Base-by-base conservation (phyloP, 106 monocot species). In the Allium cepa region DNA sequence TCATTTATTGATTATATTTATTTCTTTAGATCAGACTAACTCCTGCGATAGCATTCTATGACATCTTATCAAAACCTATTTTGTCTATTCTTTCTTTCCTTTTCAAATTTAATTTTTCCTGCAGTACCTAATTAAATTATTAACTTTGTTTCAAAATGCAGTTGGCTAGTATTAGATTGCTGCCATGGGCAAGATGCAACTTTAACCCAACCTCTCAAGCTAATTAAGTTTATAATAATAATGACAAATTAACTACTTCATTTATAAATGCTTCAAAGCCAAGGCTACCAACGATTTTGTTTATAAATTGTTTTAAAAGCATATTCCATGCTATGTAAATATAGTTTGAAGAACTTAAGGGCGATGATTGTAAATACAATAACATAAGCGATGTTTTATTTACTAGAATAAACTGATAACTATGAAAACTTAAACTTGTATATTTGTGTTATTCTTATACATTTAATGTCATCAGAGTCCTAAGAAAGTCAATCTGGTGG, bases 401-500 rank as follows among this genome's bases (percentile, higher is more conserved):
- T 10, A 4, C 9, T 62, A 62, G n/a, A 62, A 45, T 62, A 14
- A 45, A 45, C 12, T 46, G 45, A 62, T 62, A 11, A 9, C n/a
- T 9, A 64, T 49, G 17, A 4, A 8, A 48, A 49, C 47, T 14
- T 64, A 17, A 16, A 64, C 48, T 64, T 17, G n/a, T 64, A 7
- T 28, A 17, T 17, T 36, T 22, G 0, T 22, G 22, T 22, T 22
- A 22, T 22, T 22, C 22, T 22, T 0, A 22, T 22, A 22, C 22
- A 17, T 17, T 22, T 66, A 51, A 66, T 51, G 66, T 17, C 52
- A 51, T 26, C 70, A 97, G 97, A 92, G 97, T 66, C 97, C 97
- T 15, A 97, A 92, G 86, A 92, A 97, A 75, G 74, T 97, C 22
- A 97, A 97, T 84, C 73, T 97, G 73, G 97, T 89, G 55, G 92